These are phyloP conservation scores for Cryomyces antarcticus DNA, from an alignment of 495 filamentous ascomycete species.

Conservation along the genomic window DNA sequence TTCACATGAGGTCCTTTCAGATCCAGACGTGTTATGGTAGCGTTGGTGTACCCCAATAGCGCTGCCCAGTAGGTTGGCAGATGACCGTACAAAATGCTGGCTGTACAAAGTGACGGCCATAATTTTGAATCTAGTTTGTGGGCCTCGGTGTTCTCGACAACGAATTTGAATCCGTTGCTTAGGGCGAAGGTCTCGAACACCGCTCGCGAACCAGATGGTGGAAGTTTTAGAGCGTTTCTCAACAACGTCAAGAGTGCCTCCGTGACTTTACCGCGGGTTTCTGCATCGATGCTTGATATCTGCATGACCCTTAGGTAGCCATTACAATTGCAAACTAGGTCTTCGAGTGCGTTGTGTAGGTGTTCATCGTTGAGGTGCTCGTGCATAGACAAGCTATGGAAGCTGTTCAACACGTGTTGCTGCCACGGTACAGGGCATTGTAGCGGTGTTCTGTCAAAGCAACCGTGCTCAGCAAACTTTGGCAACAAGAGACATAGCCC, in stretches of 20 bases:
- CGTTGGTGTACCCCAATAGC: constrained; percentile 1
- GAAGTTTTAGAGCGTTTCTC: too few species aligned
- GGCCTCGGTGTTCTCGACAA: too few species aligned
- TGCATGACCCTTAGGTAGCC: not conserved
- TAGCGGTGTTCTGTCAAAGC: not conserved
- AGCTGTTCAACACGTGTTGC: not conserved
- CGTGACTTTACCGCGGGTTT: too few species aligned
- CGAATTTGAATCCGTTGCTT: too few species aligned
- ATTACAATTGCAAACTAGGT: not conserved
- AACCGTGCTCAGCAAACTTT: constrained; percentile 29
- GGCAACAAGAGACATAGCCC: constrained; percentile 51
- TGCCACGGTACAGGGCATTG: constrained; percentile 1
- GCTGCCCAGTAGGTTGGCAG: constrained; percentile 7
- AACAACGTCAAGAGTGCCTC: too few species aligned
- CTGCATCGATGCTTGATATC: not conserved
- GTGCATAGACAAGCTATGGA: not conserved
- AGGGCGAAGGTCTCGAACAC: too few species aligned
- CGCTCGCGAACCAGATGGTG: too few species aligned
- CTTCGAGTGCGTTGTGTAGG: not conserved
- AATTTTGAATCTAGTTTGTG: not conserved
- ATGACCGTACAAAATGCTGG: constrained; percentile 1
- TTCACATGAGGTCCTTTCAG: constrained; percentile 16
- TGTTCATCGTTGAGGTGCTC: not conserved
- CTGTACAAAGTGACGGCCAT: constrained; percentile 6
- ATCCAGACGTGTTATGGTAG: not conserved